Evolutionary conservation across 1,139 yeast species (phyloP).

Genomic region (Nakaseomyces glabratus): DNA sequence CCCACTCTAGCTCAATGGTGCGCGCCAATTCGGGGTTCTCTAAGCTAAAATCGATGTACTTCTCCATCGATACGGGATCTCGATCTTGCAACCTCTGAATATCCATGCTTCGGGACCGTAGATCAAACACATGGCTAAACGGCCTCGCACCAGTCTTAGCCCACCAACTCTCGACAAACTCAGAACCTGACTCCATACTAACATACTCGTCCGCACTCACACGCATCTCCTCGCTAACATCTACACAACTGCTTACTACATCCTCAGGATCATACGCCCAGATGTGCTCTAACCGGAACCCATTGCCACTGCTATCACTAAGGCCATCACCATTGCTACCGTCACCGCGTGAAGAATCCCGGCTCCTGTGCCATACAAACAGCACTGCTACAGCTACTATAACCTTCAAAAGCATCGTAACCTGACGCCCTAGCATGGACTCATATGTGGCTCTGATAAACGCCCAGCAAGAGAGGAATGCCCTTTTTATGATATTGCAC

Average conservation of each 20-base stretch:
- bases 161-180: slow-evolving; percentile 14
- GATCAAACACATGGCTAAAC: slow-evolving; percentile 16
- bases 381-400: no score
- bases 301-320: no score
- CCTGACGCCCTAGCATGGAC: no score
- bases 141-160: slow-evolving; percentile 19
- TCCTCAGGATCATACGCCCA: neutral
- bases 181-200: no score
- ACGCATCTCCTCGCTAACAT: slow-evolving; percentile 8
- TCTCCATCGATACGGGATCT: slow-evolving; percentile 55
- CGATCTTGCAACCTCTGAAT: slow-evolving; percentile 49
- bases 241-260: no score
- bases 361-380: no score
- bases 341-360: no score
- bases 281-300: slow-evolving; percentile 2
- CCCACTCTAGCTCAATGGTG: slow-evolving; percentile 47
- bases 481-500: no score
- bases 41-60: slow-evolving; percentile 35
- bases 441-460: no score
- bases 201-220: slow-evolving; percentile 11
- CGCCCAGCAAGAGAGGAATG: no score
- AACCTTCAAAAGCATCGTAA: no score
- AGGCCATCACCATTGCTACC: no score
- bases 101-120: slow-evolving; percentile 15
- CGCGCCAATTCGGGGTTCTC: slow-evolving; percentile 33